These are phyloP conservation scores for Penicillium coprophilum DNA, from an alignment of 495 filamentous ascomycete genomes.

Conservation along the genomic window DNA sequence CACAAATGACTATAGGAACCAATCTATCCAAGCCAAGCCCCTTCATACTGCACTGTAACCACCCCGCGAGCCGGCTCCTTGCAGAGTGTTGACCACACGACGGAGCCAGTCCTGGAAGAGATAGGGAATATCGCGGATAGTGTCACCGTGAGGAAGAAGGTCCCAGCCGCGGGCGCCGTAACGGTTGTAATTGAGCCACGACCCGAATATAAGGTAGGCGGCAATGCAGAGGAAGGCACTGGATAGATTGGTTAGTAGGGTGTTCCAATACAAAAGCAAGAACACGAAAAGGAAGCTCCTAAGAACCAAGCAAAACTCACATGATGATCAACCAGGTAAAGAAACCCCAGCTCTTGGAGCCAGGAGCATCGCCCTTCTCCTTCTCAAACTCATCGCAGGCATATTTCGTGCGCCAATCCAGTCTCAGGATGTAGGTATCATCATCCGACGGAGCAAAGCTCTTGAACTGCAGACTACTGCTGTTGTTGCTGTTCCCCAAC, in stretches of 20 bases:
- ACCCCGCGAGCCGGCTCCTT: constrained; percentile 75
- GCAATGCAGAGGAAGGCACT: constrained; percentile 81
- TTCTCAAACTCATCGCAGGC: constrained; percentile 65
- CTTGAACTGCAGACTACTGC: constrained; percentile 66
- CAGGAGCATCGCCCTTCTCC: constrained; percentile 39
- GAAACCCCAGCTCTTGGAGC: constrained; percentile 72
- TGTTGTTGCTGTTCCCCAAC: not conserved
- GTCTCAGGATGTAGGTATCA: constrained; percentile 54
- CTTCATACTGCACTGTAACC: constrained; percentile 89
- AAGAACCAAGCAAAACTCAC: constrained; percentile 53
- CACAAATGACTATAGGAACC: constrained; percentile 7
- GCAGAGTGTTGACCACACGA: constrained; percentile 75
- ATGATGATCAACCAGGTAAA: constrained; percentile 97
- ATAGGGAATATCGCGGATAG: constrained; percentile 89
- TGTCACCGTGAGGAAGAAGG: constrained; percentile 87
- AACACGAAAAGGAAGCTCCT: not conserved
- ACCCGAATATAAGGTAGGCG: constrained; percentile 94
- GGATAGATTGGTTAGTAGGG: not conserved
- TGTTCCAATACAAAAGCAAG: not conserved
- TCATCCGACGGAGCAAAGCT: constrained; percentile 59
- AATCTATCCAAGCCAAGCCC: not conserved
- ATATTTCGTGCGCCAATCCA: constrained; percentile 84
- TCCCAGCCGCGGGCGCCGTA: constrained; percentile 96
- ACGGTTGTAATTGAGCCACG: constrained; percentile 98
- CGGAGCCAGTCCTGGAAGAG: constrained; percentile 84